Conservation (phyloP, 1,284 basidiomycete genomes). For the Melampsora larici-populina region DNA sequence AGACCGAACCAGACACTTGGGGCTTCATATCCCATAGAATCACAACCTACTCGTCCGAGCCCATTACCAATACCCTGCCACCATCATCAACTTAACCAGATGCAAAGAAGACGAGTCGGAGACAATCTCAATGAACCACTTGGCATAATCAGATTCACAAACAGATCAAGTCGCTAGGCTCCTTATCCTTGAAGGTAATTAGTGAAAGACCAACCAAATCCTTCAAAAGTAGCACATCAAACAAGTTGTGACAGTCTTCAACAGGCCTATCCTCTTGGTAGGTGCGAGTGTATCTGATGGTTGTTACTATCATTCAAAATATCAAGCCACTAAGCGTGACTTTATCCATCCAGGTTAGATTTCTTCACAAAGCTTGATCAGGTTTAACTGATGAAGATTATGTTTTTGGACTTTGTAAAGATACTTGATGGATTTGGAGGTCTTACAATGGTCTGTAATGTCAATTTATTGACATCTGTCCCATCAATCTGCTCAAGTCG, state of each 20-base stretch:
- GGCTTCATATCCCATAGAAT: too few relatives aligned
- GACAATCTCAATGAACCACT: constrained; percentile 20
- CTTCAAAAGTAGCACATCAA: background rate
- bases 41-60: background rate
- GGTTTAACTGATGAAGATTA: background rate
- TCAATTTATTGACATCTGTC: too few relatives aligned
- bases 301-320: constrained; percentile 36
- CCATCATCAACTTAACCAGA: background rate
- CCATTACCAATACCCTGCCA: background rate
- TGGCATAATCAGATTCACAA: constrained; percentile 26
- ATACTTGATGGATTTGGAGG: constrained; percentile 52
- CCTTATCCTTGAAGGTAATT: constrained; percentile 34
- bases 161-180: constrained; percentile 23
- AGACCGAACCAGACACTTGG: too few relatives aligned
- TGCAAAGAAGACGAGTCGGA: background rate
- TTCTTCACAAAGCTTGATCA: background rate
- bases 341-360: constrained; percentile 23
- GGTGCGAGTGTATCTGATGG: constrained; percentile 28
- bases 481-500: too few relatives aligned
- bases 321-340: constrained; percentile 36
- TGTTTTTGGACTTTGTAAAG: background rate
- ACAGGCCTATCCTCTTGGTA: constrained; percentile 27
- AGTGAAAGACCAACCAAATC: background rate
- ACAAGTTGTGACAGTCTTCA: too few relatives aligned
- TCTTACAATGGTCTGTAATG: constrained; percentile 52